Evolutionary conservation across 1,139 yeast species (phyloP), one percentile per base, ranked within the genome.

Genomic region (Meyerozyma elateridarum): DNA sequence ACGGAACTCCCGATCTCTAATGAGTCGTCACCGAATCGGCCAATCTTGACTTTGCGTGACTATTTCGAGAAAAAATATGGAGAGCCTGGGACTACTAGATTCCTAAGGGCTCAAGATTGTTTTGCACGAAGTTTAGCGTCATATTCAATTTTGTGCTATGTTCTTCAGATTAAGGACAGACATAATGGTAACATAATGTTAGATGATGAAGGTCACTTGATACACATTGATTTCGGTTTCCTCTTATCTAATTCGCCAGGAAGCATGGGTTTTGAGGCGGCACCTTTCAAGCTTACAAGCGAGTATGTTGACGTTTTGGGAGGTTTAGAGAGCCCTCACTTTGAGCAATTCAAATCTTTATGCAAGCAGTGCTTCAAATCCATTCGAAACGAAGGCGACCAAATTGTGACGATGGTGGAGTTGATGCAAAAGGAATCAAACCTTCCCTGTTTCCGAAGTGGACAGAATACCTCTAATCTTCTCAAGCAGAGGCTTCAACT

Each of bases 121-220:
- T 91, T 91, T 59, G 85, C 93, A 3, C 65, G 70, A 35, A 87
- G 96, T 28, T 67, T 91, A 33, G 97, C 96, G 0, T 79, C 91
- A 0, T 91, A 89, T 51, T 88, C 96, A 0, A 70, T 91, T 11
- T 78, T 91, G 26, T 88, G 95, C 51, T 91, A 91, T 48, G 61
- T 89, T 19, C 64, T 91, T 29, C 97, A 91, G 56, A 84, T 91
- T 34, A 91, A 91, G 49, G 98, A 91, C 55, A 73, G 98, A 39
- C 98, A 91, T 51, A 91, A 91, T 54, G 98, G 98, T 49, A 91
- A 91, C 55, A 89, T 91, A 30, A 81, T 91, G 84, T 61, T 91
- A 12, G 98, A 91, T 52, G 78, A 80, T 39, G 95, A 89, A 43
- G 98, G 98, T 0, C 97, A 91, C 52, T 82, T 91, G 9, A 80